Evolutionary conservation across 2,329 filamentous ascomycete genomes (phyloP).

Genomic region (Aureobasidium sp.): DNA sequence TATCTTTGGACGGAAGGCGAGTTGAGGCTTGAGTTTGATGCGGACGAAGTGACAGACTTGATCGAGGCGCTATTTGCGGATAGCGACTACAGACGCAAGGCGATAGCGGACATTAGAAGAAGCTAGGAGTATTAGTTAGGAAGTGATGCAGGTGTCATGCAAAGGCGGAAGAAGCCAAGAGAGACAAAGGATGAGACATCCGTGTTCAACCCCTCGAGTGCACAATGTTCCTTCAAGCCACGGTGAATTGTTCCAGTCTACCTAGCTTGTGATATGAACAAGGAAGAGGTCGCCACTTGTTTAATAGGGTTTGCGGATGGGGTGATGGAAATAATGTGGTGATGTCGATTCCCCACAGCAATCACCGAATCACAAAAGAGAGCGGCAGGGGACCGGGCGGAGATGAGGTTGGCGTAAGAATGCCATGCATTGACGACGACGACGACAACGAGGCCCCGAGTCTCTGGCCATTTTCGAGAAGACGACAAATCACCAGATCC

Average conservation of each 20-base stretch:
- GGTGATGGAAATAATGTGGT: neutral
- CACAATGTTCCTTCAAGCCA: neutral
- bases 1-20: conserved; percentile 59
- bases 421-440: neutral
- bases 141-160: neutral
- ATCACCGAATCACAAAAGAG: neutral
- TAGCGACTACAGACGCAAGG: conserved; percentile 48
- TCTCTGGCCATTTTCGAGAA: neutral
- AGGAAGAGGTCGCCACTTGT: neutral
- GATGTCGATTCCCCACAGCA: neutral
- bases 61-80: conserved; percentile 58
- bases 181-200: neutral
- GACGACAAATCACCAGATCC: too few species aligned
- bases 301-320: neutral
- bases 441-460: neutral
- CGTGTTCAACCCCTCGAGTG: neutral
- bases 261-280: neutral
- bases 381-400: conserved; percentile 1
- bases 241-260: neutral
- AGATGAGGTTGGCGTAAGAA: conserved; percentile 1
- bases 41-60: conserved; percentile 54
- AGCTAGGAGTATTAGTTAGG: neutral
- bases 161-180: neutral
- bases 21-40: conserved; percentile 52
- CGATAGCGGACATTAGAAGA: conserved; percentile 48